Percentiles rank a stretch among this genome's conserved stretches.
Conservation (phyloP, 495 filamentous ascomycete genomes). For the Hyaloscypha variabilis region DNA sequence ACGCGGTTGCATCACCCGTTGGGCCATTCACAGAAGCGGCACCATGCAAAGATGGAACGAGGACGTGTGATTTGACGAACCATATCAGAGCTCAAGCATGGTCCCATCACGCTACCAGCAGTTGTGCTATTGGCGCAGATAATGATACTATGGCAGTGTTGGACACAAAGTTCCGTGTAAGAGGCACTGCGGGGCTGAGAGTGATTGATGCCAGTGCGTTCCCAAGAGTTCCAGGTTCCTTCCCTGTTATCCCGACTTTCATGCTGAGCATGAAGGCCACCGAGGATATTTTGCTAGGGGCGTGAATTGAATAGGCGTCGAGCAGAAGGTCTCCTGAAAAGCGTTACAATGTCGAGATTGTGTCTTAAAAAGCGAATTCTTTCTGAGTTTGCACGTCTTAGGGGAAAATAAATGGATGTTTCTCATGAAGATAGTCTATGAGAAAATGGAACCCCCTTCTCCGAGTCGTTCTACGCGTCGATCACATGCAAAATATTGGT, state of each 20-base stretch:
- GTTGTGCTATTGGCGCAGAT: conserved; percentile 58
- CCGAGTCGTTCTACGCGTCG: no score
- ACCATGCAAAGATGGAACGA: not conserved
- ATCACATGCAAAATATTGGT: no score
- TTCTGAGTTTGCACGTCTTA: no score
- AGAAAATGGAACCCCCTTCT: no score
- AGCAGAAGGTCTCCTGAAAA: no score
- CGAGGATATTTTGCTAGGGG: conserved; percentile 46
- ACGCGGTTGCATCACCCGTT: not conserved
- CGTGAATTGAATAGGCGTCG: no score
- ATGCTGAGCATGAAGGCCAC: conserved; percentile 64
- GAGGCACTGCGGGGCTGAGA: conserved; percentile 55
- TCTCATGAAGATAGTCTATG: no score
- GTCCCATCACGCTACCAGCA: conserved; percentile 63
- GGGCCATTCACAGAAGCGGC: conserved; percentile 4
- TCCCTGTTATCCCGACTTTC: conserved; percentile 54
- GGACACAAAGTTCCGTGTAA: conserved; percentile 58
- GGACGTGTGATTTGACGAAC: not conserved
- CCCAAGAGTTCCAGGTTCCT: conserved; percentile 59
- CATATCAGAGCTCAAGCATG: conserved; percentile 41
- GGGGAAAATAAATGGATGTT: no score
- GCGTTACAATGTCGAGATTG: no score
- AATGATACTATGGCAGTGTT: conserved; percentile 58
- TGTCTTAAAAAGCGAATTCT: no score
- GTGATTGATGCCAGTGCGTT: conserved; percentile 65